Evolutionary conservation across 495 filamentous ascomycete genomes (phyloP).

Genomic region (Penicillium herquei): DNA sequence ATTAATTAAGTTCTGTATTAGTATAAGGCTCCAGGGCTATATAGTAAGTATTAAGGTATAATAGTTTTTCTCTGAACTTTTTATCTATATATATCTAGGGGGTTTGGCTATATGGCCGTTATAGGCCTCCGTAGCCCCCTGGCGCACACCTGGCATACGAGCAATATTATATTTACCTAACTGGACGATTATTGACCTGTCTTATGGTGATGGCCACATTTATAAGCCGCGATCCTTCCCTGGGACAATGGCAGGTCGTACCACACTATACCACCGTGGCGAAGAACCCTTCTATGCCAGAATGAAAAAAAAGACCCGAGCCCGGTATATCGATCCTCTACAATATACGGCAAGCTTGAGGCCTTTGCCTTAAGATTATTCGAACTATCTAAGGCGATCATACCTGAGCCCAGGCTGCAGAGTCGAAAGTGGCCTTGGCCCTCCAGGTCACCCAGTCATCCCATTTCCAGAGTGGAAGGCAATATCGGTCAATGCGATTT

Average conservation of each 20-base stretch:
- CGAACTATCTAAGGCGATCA: slow-evolving; percentile 25
- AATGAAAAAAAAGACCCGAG: slow-evolving; percentile 12
- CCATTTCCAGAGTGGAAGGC: too few relatives aligned
- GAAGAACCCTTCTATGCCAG: slow-evolving; percentile 19
- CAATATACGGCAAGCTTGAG: not conserved
- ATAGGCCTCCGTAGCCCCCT: too few relatives aligned
- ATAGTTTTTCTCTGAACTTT: too few relatives aligned
- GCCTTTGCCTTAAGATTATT: slow-evolving; percentile 20
- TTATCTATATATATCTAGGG: too few relatives aligned
- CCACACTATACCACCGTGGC: slow-evolving; percentile 23
- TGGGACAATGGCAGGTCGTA: slow-evolving; percentile 23
- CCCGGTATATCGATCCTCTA: not conserved
- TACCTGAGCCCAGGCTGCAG: slow-evolving; percentile 24
- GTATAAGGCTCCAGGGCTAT: too few relatives aligned
- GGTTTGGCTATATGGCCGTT: too few relatives aligned
- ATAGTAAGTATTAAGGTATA: too few relatives aligned
- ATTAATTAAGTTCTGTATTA: too few relatives aligned
- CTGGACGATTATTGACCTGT: slow-evolving; percentile 27
- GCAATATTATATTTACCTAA: slow-evolving; percentile 22
- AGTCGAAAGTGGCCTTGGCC: slow-evolving; percentile 16
- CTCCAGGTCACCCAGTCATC: too few relatives aligned
- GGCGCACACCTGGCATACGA: too few relatives aligned
- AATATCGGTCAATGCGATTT: slow-evolving; percentile 18
- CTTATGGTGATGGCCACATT: slow-evolving; percentile 18
- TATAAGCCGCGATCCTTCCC: slow-evolving; percentile 23